Evolutionary conservation across 805 yeast species (phyloP).

Genomic region (Kodamaea laetipori): DNA sequence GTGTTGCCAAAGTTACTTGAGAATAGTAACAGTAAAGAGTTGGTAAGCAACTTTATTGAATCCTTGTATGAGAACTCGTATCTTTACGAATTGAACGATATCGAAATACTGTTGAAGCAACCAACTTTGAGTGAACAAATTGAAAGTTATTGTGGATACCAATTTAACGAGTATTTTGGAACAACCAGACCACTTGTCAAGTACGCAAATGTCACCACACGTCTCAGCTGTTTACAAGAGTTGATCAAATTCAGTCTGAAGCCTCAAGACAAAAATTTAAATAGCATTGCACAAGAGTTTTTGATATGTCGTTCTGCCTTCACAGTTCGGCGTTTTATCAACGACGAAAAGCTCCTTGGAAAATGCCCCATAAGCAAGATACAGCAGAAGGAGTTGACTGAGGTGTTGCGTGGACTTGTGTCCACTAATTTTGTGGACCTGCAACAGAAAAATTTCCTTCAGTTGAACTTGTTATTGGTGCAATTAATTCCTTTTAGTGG

Average conservation of each 20-base stretch:
- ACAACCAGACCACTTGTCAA: slow-evolving; percentile 54
- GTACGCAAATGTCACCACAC: slow-evolving; percentile 48
- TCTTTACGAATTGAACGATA: slow-evolving; percentile 56
- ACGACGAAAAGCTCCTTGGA: slow-evolving; percentile 61
- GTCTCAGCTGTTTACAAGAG: slow-evolving; percentile 56
- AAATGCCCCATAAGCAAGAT: slow-evolving; percentile 66
- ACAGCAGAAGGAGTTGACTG: slow-evolving; percentile 62
- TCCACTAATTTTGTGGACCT: slow-evolving; percentile 6
- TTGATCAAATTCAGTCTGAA: slow-evolving; percentile 46
- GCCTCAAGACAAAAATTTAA: slow-evolving; percentile 20
- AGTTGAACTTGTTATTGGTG: slow-evolving; percentile 23
- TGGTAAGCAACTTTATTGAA: slow-evolving; percentile 31
- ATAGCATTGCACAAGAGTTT: slow-evolving; percentile 30
- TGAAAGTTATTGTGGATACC: slow-evolving; percentile 38
- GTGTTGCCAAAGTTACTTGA: slow-evolving; percentile 43
- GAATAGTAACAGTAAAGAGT: slow-evolving; percentile 11
- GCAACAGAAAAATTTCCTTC: slow-evolving; percentile 10
- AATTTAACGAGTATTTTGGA: slow-evolving; percentile 58
- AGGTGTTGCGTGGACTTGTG: slow-evolving; percentile 47
- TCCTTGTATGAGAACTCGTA: slow-evolving; percentile 62
- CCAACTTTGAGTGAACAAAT: slow-evolving; percentile 32
- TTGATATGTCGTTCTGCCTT: slow-evolving; percentile 61
- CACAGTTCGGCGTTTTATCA: slow-evolving; percentile 61
- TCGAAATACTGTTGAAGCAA: slow-evolving; percentile 40
- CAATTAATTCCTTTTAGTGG: slow-evolving; percentile 20